These are phyloP conservation scores for Cornus suecica DNA, from an alignment of 148 eudicot species.

Conservation along the genomic window DNA sequence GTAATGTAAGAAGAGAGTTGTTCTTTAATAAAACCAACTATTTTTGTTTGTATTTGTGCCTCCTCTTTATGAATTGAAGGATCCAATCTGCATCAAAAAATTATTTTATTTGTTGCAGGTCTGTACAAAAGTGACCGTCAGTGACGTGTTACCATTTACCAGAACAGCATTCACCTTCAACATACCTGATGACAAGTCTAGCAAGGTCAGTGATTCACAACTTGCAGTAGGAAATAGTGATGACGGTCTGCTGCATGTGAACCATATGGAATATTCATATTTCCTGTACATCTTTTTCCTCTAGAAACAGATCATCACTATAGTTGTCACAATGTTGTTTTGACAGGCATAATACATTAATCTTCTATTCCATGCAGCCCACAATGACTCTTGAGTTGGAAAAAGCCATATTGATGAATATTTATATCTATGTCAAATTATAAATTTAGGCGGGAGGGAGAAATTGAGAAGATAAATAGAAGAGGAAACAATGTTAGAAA, in stretches of 20 bases:
- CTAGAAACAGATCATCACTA: neutral
- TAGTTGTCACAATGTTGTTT: neutral
- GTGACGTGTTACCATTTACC: constrained; percentile 54
- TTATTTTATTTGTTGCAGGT: constrained; percentile 40
- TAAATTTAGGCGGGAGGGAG: neutral
- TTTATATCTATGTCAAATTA: neutral
- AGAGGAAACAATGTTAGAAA: neutral
- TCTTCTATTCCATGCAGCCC: neutral
- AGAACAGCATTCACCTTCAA: constrained; percentile 75
- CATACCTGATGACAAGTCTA: constrained; percentile 84
- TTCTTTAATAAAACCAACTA: neutral
- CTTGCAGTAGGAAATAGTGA: neutral
- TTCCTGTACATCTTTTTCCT: neutral
- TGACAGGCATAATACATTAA: neutral
- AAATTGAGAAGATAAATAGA: neutral
- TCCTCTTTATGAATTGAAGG: neutral
- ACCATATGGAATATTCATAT: neutral
- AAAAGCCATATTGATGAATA: neutral
- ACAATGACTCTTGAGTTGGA: neutral
- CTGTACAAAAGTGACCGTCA: constrained; percentile 64
- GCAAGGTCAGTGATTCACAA: constrained; percentile 52
- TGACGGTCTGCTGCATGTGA: neutral
- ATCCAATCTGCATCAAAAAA: neutral
- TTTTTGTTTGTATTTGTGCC: neutral
- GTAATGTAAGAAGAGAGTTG: constrained; percentile 52